phyloP scores from a whole-genome alignment of 768 basidiomycete genomes.

The Boletus subparvulus region DNA sequence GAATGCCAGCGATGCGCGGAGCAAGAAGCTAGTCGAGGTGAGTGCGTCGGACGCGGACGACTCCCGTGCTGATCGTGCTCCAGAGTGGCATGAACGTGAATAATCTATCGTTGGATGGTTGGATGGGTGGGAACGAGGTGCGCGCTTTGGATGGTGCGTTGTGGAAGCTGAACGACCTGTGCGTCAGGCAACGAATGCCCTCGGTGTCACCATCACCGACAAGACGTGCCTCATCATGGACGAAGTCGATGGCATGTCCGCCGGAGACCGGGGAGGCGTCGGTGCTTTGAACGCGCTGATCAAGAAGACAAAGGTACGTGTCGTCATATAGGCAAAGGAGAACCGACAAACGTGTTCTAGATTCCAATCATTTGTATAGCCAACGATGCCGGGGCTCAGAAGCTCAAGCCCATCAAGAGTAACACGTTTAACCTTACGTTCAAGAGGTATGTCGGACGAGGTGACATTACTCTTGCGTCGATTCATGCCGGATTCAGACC shows the following conservation, averaged over 20 bases:
- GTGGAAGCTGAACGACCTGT: background rate
- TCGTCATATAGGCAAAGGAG: too few species aligned
- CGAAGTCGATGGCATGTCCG: constrained; percentile 99
- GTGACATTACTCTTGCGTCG: background rate
- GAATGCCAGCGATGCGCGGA: constrained; percentile 93
- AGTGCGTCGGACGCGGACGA: background rate
- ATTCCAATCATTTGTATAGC: constrained; percentile 98
- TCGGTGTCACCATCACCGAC: constrained; percentile 74
- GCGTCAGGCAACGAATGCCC: constrained; percentile 55
- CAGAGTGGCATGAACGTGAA: constrained; percentile 89
- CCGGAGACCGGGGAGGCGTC: constrained; percentile 94
- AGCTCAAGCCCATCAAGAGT: constrained; percentile 79
- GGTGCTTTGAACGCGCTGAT: constrained; percentile 91
- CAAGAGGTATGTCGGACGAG: constrained; percentile 53
- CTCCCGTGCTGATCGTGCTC: background rate
- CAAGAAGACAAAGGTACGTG: constrained; percentile 80
- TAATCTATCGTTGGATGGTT: constrained; percentile 87
- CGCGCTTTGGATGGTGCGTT: constrained; percentile 29
- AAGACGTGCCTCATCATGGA: constrained; percentile 95
- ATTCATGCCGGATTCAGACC: constrained; percentile 51
- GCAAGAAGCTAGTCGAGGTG: constrained; percentile 96
- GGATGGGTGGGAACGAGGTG: constrained; percentile 62
- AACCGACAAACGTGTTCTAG: constrained; percentile 38
- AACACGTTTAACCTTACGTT: constrained; percentile 79
- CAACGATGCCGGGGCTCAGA: constrained; percentile 84